phyloP scores from a whole-genome alignment of 1,284 basidiomycete species.

The Rhodofomes roseus region DNA sequence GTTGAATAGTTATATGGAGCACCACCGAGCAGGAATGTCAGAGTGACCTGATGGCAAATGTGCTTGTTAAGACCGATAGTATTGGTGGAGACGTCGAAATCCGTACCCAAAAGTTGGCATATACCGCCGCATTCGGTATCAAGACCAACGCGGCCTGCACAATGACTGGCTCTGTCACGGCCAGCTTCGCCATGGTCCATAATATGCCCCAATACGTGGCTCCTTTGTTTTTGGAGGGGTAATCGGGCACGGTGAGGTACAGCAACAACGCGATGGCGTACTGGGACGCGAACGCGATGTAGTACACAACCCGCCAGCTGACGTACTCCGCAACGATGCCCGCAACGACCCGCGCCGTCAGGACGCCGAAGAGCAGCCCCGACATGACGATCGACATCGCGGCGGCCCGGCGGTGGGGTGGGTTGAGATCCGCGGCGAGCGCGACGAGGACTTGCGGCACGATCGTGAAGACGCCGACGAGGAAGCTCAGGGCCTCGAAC shows the following conservation, averaged over 20 bases:
- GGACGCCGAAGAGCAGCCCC: conserved; percentile 46
- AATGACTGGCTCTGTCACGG: conserved; percentile 47
- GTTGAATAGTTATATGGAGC: conserved; percentile 44
- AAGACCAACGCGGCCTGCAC: conserved; percentile 44
- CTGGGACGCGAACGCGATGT: conserved; percentile 41
- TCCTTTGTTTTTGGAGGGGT: conserved; percentile 40
- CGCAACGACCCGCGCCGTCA: conserved; percentile 45
- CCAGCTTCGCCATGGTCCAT: conserved; percentile 42
- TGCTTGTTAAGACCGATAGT: neutral
- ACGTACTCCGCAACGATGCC: conserved; percentile 45
- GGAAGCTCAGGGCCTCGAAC: conserved; percentile 44
- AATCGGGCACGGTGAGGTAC: conserved; percentile 47
- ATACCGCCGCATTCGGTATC: conserved; percentile 38
- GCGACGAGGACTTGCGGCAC: conserved; percentile 44
- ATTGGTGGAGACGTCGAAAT: neutral
- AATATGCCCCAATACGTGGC: conserved; percentile 44
- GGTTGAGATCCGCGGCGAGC: conserved; percentile 51
- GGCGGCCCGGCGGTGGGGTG: conserved; percentile 41
- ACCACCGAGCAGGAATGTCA: conserved; percentile 50
- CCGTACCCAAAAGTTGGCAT: conserved; percentile 41
- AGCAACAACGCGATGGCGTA: conserved; percentile 32
- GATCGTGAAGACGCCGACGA: conserved; percentile 43
- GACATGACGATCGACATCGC: conserved; percentile 49
- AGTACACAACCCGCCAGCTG: conserved; percentile 46
- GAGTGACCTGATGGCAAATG: conserved; percentile 35